Base-by-base conservation (phyloP, 2,329 filamentous ascomycete genomes). In the Ceratocystis diversiconidia region DNA sequence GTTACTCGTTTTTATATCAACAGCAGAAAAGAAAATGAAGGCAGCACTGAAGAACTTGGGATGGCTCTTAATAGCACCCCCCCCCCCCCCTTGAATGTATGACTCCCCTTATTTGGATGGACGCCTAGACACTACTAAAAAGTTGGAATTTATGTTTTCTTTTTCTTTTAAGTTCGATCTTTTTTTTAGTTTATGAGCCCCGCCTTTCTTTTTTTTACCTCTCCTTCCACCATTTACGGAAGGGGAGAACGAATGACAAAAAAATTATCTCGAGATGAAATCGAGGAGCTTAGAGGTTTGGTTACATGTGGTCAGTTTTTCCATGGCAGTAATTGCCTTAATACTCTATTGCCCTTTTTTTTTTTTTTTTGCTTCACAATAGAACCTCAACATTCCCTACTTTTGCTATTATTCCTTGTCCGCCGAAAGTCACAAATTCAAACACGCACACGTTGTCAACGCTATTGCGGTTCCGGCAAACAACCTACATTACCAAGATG, bases 1-100 rank as follows among this genome's bases (percentile, higher is more conserved):
- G 30, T 28, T 57, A 57, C 52, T 57, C 28, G 52, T n/a, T 22
- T 61, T 50, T 48, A 25, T 48, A 28, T 61, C 55, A 61, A 48
- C 12, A 28, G 44, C 17, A 48, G 2, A 19, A 15, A 12, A n/a
- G 15, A 32, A 64, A 61, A 43, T 7, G 10, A 44, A 32, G 48
- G 12, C 25, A n/a, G n/a, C 48, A 52, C n/a, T n/a, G 10, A 57
- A 17, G 10, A 17, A 30, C 52, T n/a, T 30, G 25, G 12, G 22
- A 30, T 12, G 52, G 15, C 28, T 25, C 52, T 17, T 57, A 25
- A 22, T 19, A 10, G 3, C 52, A 57, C 15, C 55, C 17, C 30
- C 30, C 25, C 25, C 52, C n/a, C 46, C 19, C 46, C n/a, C 46
- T 3, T 10, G 32, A 3, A 36, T 36, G n/a, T n/a, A 10, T 50